These are phyloP conservation scores for Melastoma candidum DNA, from an alignment of 441 rosid genomes.

Conservation along the genomic window DNA sequence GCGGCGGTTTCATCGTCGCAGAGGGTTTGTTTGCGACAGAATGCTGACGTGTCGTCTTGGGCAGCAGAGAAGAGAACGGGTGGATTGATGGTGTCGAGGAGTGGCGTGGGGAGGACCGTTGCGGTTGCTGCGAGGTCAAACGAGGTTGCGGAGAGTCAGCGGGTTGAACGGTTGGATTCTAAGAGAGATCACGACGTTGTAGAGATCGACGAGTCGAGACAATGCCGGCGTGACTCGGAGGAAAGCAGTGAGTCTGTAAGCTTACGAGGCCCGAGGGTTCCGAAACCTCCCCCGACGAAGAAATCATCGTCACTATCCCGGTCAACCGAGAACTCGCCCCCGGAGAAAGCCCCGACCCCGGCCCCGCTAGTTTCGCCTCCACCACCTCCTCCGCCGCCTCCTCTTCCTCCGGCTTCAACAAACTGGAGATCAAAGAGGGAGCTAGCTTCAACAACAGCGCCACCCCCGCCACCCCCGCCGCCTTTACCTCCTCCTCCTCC, in stretches of 20 bases:
- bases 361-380: slow-evolving; percentile 16
- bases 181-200: slow-evolving; percentile 26
- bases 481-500: slow-evolving; percentile 23
- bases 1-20: slow-evolving; percentile 54
- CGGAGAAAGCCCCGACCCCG: slow-evolving; percentile 11
- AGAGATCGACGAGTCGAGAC: slow-evolving; percentile 35
- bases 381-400: no score
- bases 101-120: slow-evolving; percentile 32
- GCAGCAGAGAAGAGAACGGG: slow-evolving; percentile 36
- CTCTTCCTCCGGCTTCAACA: no score
- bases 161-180: slow-evolving; percentile 21
- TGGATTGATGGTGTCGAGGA: slow-evolving; percentile 34
- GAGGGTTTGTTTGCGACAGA: slow-evolving; percentile 29
- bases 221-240: slow-evolving; percentile 53
- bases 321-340: background rate
- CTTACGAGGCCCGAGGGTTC: slow-evolving; percentile 73
- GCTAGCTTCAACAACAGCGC: background rate
- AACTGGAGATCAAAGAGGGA: background rate
- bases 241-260: slow-evolving; percentile 55
- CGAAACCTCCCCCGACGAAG: slow-evolving; percentile 76
- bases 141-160: slow-evolving; percentile 20
- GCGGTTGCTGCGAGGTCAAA: slow-evolving; percentile 25
- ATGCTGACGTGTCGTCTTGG: no score
- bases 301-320: slow-evolving; percentile 19
- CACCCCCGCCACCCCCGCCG: slow-evolving; percentile 21